A percentile compares a stretch with the other conserved stretches of the same genome.
phyloP scores from a whole-genome alignment of 495 filamentous ascomycete species.

The Podospora sp. region DNA sequence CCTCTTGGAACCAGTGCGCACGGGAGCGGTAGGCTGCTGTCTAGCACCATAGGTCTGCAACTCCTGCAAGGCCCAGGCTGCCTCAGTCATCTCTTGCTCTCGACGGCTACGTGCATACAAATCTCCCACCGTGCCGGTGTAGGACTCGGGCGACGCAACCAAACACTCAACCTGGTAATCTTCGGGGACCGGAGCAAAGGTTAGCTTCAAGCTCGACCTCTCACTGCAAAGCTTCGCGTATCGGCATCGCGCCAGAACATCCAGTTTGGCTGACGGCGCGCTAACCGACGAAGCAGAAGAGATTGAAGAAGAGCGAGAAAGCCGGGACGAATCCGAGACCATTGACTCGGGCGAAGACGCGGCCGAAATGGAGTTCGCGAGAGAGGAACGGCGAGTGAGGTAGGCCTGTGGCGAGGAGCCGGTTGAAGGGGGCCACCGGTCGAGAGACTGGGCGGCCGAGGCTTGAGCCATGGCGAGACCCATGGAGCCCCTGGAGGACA shows the following conservation, averaged over 20 bases:
- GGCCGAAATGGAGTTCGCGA: slow-evolving; percentile 75
- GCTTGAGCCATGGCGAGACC: slow-evolving; percentile 77
- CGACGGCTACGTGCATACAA: slow-evolving; percentile 46
- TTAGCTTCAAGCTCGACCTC: slow-evolving; percentile 49
- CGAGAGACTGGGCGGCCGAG: slow-evolving; percentile 59
- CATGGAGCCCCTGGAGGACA: slow-evolving; percentile 60
- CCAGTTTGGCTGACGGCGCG: slow-evolving; percentile 71
- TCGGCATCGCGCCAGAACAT: slow-evolving; percentile 81
- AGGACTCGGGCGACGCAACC: slow-evolving; percentile 65
- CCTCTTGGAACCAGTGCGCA: slow-evolving; percentile 60
- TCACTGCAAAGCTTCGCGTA: slow-evolving; percentile 66
- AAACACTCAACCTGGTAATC: slow-evolving; percentile 57
- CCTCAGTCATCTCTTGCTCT: slow-evolving; percentile 50
- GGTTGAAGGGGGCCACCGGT: slow-evolving; percentile 62
- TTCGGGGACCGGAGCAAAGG: slow-evolving; percentile 56
- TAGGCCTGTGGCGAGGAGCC: slow-evolving; percentile 58
- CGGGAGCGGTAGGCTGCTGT: slow-evolving; percentile 37
- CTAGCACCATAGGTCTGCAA: slow-evolving; percentile 48
- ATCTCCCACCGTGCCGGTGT: slow-evolving; percentile 54
- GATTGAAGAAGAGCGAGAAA: slow-evolving; percentile 74
- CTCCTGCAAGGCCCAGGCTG: slow-evolving; percentile 71
- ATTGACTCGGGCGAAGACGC: slow-evolving; percentile 88
- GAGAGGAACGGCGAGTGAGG: slow-evolving; percentile 70
- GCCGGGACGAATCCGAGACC: slow-evolving; percentile 78
- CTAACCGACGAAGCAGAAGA: slow-evolving; percentile 69